These are phyloP conservation scores for Paspalum vaginatum DNA, from an alignment of 176 grass and related monocot genomes.

Conservation along the genomic window DNA sequence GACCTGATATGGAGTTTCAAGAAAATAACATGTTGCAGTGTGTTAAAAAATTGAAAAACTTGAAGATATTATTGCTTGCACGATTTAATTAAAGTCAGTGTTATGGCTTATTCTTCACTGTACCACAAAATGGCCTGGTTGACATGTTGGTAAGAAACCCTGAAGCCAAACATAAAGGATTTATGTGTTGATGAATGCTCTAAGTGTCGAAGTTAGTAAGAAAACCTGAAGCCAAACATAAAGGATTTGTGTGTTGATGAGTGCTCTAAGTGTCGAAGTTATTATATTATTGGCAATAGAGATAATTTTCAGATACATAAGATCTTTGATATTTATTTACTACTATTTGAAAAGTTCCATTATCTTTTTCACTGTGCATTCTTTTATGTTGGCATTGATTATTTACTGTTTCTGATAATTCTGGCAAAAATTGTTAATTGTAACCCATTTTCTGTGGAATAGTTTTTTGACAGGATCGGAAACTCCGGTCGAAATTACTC, in stretches of 20 bases:
- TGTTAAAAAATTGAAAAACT: background rate
- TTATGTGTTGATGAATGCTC: slow-evolving; percentile 6
- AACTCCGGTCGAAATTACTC: background rate
- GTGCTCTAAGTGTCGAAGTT: background rate
- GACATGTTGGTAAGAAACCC: background rate
- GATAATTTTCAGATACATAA: background rate
- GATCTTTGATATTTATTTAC: background rate
- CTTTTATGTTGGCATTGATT: background rate
- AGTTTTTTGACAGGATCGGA: slow-evolving; percentile 16
- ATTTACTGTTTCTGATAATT: background rate
- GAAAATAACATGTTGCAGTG: background rate
- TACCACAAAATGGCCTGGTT: background rate
- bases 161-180: background rate
- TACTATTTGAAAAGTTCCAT: background rate
- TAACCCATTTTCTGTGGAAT: slow-evolving; percentile 21
- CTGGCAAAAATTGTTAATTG: background rate
- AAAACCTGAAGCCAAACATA: background rate
- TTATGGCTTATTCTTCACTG: background rate
- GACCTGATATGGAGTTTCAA: background rate
- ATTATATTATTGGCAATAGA: background rate
- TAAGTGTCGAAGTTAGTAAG: background rate
- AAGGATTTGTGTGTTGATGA: background rate
- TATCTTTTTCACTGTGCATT: background rate
- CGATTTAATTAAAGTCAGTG: background rate
- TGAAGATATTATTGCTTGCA: background rate